Percentiles rank a stretch among this genome's conserved stretches.
These are phyloP conservation scores for Paspalum vaginatum DNA, from an alignment of 176 grass and related monocot species.

Conservation along the genomic window DNA sequence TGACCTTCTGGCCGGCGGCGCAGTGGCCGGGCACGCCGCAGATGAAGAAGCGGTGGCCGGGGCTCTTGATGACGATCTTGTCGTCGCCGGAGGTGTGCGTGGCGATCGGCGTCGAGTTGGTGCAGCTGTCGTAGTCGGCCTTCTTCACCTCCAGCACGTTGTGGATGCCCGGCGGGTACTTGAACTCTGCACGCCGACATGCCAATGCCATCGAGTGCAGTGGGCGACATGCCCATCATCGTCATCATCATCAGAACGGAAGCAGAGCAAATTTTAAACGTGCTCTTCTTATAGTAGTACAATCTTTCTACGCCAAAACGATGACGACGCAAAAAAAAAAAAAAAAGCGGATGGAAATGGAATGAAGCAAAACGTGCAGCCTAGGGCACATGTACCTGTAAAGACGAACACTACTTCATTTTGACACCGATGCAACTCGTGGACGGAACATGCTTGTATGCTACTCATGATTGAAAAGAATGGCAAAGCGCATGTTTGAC, in stretches of 20 bases:
- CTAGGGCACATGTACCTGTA: slow-evolving; percentile 13
- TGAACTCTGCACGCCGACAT: slow-evolving; percentile 48
- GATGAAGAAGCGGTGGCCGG: slow-evolving; percentile 89
- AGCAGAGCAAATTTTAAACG: not conserved
- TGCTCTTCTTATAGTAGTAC: not conserved
- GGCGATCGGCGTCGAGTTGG: slow-evolving; percentile 64
- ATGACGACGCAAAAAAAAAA: not conserved
- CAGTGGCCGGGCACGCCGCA: slow-evolving; percentile 79
- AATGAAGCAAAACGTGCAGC: slow-evolving; percentile 42
- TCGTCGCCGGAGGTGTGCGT: slow-evolving; percentile 75
- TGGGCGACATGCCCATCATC: not conserved
- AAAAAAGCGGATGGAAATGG: not conserved
- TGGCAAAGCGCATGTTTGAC: slow-evolving; percentile 25
- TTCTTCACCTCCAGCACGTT: slow-evolving; percentile 86
- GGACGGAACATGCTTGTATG: slow-evolving; percentile 24
- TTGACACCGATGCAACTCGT: not conserved
- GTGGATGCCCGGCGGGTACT: slow-evolving; percentile 71
- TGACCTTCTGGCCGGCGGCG: slow-evolving; percentile 67
- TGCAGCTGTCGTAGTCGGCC: slow-evolving; percentile 67
- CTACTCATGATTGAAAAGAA: slow-evolving; percentile 18
- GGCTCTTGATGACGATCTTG: slow-evolving; percentile 61
- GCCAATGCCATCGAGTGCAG: not conserved
- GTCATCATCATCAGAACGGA: not conserved
- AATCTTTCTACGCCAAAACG: slow-evolving; percentile 7
- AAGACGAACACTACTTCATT: not conserved